Conservation (phyloP, 2,329 filamentous ascomycete genomes). For the Grosmannia serpens region DNA sequence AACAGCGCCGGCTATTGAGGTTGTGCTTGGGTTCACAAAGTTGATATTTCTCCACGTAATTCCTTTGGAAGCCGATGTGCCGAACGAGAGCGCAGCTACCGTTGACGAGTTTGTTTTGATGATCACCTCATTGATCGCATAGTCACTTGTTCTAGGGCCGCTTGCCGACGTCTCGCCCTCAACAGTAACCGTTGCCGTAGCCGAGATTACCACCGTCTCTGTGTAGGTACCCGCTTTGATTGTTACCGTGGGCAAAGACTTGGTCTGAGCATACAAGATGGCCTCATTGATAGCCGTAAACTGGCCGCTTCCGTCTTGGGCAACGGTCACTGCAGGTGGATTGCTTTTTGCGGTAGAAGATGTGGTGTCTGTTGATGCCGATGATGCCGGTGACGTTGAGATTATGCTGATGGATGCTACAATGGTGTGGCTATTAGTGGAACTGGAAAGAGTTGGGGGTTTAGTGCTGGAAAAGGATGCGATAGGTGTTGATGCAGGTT, state of each 20-base stretch:
- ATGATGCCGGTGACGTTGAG: too few species aligned
- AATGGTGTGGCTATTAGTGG: too few species aligned
- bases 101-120: conserved; percentile 17
- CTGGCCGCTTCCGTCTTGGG: conserved; percentile 18
- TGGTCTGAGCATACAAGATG: conserved; percentile 28
- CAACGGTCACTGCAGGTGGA: neutral
- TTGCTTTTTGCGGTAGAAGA: neutral
- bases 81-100: conserved; percentile 19
- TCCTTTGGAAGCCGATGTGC: conserved; percentile 15
- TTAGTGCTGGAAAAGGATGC: too few species aligned
- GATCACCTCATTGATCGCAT: conserved; percentile 25
- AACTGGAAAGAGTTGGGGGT: too few species aligned
- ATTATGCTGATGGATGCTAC: too few species aligned
- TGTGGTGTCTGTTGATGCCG: neutral
- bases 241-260: conserved; percentile 28
- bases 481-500: too few species aligned
- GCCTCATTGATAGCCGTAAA: conserved; percentile 32
- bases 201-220: conserved; percentile 27
- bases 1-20: conserved; percentile 17
- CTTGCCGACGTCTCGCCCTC: conserved; percentile 21
- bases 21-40: conserved; percentile 21
- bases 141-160: conserved; percentile 13
- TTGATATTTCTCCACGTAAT: conserved; percentile 27
- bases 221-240: conserved; percentile 32
- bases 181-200: conserved; percentile 29